A percentile compares a stretch with the other conserved stretches of the same genome.
Conservation (phyloP, 139 green algal species). For the Chlamydomonas sp. region DNA sequence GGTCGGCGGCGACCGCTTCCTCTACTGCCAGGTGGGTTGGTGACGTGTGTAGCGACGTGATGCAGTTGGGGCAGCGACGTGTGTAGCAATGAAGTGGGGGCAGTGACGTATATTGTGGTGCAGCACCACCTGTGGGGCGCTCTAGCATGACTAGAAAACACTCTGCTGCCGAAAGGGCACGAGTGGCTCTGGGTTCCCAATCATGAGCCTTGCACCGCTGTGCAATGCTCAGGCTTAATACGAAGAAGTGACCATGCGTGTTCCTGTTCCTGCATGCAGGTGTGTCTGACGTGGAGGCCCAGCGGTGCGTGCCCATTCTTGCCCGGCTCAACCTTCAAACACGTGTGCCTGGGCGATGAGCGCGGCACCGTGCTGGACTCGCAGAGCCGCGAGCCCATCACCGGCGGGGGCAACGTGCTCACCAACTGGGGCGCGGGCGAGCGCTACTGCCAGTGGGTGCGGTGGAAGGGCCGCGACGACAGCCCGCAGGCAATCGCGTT, state of each 20-base stretch:
- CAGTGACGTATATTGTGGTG: too few species aligned
- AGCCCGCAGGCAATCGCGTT: not conserved
- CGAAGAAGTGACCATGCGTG: too few species aligned
- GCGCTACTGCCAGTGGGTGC: slow-evolving; percentile 4
- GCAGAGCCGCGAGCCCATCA: not conserved
- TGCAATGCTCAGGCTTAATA: too few species aligned
- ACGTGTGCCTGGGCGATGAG: not conserved
- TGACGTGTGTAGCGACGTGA: too few species aligned
- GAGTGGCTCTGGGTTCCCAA: too few species aligned
- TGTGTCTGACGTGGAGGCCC: not conserved
- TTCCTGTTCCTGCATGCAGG: not conserved
- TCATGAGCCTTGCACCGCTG: too few species aligned
- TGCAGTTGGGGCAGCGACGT: too few species aligned
- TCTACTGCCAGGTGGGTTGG: not conserved
- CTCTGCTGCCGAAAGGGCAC: too few species aligned
- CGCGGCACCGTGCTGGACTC: not conserved
- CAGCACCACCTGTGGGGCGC: too few species aligned
- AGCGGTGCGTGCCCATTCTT: not conserved
- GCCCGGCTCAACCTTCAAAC: not conserved
- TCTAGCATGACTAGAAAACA: too few species aligned
- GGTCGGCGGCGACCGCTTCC: not conserved
- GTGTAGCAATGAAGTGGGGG: too few species aligned
- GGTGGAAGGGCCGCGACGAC: not conserved
- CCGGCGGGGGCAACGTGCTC: not conserved
- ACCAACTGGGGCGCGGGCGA: not conserved